Evolutionary conservation across 1,284 basidiomycete genomes (phyloP).

Genomic region (Leccinum griseonigrum): DNA sequence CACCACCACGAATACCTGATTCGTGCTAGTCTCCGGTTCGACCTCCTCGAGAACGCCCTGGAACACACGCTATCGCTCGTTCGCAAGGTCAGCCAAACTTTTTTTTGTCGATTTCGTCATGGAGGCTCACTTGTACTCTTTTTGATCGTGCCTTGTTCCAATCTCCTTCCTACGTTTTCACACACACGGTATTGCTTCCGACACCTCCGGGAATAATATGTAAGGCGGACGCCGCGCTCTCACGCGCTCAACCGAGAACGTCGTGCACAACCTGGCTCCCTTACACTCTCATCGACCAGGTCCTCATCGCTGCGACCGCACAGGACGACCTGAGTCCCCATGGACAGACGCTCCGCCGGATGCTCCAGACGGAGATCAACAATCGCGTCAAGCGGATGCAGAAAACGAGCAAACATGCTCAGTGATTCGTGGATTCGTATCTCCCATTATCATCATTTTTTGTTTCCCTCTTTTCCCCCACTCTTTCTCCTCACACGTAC

Average conservation of each 20-base stretch:
- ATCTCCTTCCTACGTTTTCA: not conserved
- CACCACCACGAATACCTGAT: slow-evolving; percentile 80
- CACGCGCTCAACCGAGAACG: slow-evolving; percentile 53
- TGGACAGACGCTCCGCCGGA: slow-evolving; percentile 39
- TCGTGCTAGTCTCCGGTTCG: slow-evolving; percentile 70
- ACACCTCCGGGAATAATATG: not conserved
- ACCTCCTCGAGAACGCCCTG: slow-evolving; percentile 77
- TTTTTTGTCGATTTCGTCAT: slow-evolving; percentile 3
- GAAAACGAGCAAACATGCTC: slow-evolving; percentile 42
- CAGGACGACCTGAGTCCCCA: slow-evolving; percentile 50
- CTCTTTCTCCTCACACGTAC: not conserved
- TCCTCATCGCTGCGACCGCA: slow-evolving; percentile 65
- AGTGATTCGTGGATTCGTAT: slow-evolving; percentile 9
- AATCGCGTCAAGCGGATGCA: slow-evolving; percentile 63
- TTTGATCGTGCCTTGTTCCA: slow-evolving; percentile 9
- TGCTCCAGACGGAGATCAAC: slow-evolving; percentile 56
- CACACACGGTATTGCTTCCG: not conserved
- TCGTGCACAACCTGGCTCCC: slow-evolving; percentile 74
- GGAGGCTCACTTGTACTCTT: slow-evolving; percentile 9
- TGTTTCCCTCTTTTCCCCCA: not conserved
- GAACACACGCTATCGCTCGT: slow-evolving; percentile 70
- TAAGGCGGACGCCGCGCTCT: slow-evolving; percentile 59
- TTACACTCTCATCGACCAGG: slow-evolving; percentile 85
- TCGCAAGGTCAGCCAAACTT: slow-evolving; percentile 52
- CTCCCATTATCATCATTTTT: not conserved